Evolutionary conservation across 1,284 basidiomycete species (phyloP), one percentile per base, ranked within the genome.

Genomic region (Papiliotrema flavescens): DNA sequence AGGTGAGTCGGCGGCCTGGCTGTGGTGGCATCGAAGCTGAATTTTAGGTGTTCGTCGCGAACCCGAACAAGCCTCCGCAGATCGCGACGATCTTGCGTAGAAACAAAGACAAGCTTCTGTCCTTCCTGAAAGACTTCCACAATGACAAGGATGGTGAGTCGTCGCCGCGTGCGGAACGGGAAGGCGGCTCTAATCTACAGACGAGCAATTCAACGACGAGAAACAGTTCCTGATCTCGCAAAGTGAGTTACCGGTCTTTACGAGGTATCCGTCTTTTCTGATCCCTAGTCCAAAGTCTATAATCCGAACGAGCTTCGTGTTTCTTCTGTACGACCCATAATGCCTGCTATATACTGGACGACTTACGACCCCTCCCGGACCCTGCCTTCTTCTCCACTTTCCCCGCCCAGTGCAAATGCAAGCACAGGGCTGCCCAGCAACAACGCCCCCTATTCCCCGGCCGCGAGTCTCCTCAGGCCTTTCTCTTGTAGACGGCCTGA

Each of bases 171-270:
- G 28, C 28, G 43, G 36, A 26, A 44, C 14, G 35, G 20, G 36
- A n/a, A 49, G 4, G 20, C 15, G 22, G 40, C n/a, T 32, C 7
- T 19, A 7, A 39, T 39, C 28, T 56, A 53, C 64, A 90, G 91
- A 96, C 72, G 92, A 96, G 69, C 93, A 96, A 79, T 96, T 95
- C 77, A 93, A 85, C 64, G 93, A 97, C 76, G 93, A 97, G 83
- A 97, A 97, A 73, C 89, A 93, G 66, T 97, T 96, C 80, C 82
- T 96, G 63, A 91, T 96, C 63, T 85, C 85, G 35, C 93, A 97
- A 76, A 95, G 78, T 74, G 59, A 72, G 71, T 64, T 36, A 11
- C 15, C 23, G 17, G 39, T 17, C 17, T 20, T 15, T 5, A 40
- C 39, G 39, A 40, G 24, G 3, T 28, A 20, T n/a, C 13, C n/a